Percentiles rank a stretch among this genome's conserved stretches.
Conservation (phyloP, 2,329 filamentous ascomycete genomes). For the Aureobasidium sp. region DNA sequence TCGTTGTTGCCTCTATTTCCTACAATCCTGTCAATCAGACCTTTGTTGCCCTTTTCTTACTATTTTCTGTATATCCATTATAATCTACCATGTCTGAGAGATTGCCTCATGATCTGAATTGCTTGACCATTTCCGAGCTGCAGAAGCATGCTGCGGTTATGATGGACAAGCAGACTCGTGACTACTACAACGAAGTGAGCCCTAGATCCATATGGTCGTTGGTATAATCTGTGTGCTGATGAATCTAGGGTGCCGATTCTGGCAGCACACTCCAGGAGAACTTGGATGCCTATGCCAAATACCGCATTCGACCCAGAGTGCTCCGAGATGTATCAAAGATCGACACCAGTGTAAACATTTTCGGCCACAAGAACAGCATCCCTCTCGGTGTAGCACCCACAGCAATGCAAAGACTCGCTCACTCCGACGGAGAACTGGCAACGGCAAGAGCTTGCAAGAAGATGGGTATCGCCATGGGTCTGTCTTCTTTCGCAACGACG, state of each 20-base stretch:
- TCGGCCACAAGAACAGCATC: slow-evolving; percentile 39
- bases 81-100: background rate
- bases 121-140: slow-evolving; percentile 38
- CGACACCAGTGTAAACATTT: slow-evolving; percentile 39
- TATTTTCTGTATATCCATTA: background rate
- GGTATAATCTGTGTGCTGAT: too few relatives aligned
- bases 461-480: slow-evolving; percentile 41
- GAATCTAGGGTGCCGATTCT: slow-evolving; percentile 27
- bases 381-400: slow-evolving; percentile 50
- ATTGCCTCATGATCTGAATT: slow-evolving; percentile 32
- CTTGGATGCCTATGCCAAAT: slow-evolving; percentile 43
- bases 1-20: background rate
- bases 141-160: slow-evolving; percentile 31
- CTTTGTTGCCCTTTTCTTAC: background rate
- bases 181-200: slow-evolving; percentile 33
- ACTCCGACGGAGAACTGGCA: slow-evolving; percentile 46
- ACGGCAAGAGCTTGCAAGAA: slow-evolving; percentile 44
- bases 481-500: slow-evolving; percentile 44
- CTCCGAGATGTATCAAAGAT: slow-evolving; percentile 35
- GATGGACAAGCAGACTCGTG: slow-evolving; percentile 35
- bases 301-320: slow-evolving; percentile 37
- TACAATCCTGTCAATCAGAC: background rate
- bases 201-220: too few relatives aligned
- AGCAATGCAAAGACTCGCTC: slow-evolving; percentile 48
- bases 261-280: slow-evolving; percentile 43